Evolutionary conservation across 371 early-diverging fungal genomes (phyloP).

Genomic region (Parasitella parasitica): DNA sequence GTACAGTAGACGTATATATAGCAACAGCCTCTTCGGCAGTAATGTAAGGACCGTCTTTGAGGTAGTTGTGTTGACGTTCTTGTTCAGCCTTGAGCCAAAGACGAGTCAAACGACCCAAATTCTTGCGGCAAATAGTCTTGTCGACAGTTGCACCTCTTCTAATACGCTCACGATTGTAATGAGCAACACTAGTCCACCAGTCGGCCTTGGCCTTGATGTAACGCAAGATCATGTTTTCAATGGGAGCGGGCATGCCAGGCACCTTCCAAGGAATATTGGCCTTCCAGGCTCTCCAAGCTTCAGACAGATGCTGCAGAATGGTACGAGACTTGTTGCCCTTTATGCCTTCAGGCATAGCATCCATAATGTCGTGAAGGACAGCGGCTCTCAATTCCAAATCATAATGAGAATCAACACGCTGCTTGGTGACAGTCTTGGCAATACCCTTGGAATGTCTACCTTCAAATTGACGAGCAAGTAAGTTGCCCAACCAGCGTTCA

Average conservation of each 20-base stretch:
- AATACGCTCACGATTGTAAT: slow-evolving; percentile 98
- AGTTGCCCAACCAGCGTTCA: slow-evolving; percentile 97
- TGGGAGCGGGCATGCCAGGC: slow-evolving; percentile 95
- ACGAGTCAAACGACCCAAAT: slow-evolving; percentile 97
- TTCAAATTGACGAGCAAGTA: slow-evolving; percentile 98
- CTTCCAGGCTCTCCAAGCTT: slow-evolving; percentile 99
- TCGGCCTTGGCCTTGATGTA: slow-evolving; percentile 99
- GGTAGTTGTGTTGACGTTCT: slow-evolving; percentile 98
- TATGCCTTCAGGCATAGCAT: slow-evolving; percentile 98
- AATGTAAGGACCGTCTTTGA: slow-evolving; percentile 98
- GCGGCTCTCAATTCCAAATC: slow-evolving; percentile 97
- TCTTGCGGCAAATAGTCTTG: slow-evolving; percentile 97
- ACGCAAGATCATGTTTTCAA: slow-evolving; percentile 97
- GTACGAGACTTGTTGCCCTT: slow-evolving; percentile 94
- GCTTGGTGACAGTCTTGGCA: slow-evolving; percentile 98
- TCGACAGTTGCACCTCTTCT: slow-evolving; percentile 99
- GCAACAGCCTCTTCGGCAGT: slow-evolving; percentile 97
- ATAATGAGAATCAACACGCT: slow-evolving; percentile 97
- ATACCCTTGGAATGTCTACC: slow-evolving; percentile 97
- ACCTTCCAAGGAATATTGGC: slow-evolving; percentile 99
- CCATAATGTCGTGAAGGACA: slow-evolving; percentile 96
- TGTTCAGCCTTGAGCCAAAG: slow-evolving; percentile 99
- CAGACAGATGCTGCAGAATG: slow-evolving; percentile 95
- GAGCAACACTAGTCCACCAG: slow-evolving; percentile 98
- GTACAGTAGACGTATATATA: slow-evolving; percentile 95